Percentiles rank a stretch among this genome's conserved stretches.
These are phyloP conservation scores for Trichoderma hamatum DNA, from an alignment of 2,329 filamentous ascomycete species.

Conservation along the genomic window DNA sequence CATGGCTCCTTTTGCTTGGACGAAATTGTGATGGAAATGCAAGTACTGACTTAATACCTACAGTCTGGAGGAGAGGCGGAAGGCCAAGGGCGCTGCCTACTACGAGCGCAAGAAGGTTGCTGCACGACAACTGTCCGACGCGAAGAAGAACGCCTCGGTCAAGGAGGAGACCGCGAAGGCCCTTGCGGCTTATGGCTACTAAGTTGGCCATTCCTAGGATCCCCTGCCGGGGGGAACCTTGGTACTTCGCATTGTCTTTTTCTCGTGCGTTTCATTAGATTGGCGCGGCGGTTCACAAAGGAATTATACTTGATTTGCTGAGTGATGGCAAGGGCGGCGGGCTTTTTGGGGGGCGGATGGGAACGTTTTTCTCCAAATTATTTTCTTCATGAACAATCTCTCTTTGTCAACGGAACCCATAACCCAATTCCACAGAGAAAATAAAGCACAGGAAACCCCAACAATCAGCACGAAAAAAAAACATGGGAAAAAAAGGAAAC, in stretches of 20 bases:
- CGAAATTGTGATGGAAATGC: neutral
- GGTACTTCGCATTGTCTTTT: conserved; percentile 49
- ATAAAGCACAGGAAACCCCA: conserved; percentile 42
- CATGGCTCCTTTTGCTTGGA: neutral
- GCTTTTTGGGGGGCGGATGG: conserved; percentile 38
- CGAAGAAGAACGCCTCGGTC: conserved; percentile 88
- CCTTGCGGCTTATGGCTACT: conserved; percentile 91
- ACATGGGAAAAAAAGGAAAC: neutral
- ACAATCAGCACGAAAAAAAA: conserved; percentile 26
- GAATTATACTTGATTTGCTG: conserved; percentile 55
- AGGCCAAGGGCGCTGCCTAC: conserved; percentile 98
- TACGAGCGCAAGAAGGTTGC: conserved; percentile 99
- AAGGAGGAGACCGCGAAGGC: conserved; percentile 85
- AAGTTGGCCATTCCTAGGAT: conserved; percentile 48
- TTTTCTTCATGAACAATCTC: conserved; percentile 41
- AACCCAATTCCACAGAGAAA: conserved; percentile 34
- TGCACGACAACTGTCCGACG: conserved; percentile 85
- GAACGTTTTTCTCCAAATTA: conserved; percentile 37
- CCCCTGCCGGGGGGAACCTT: conserved; percentile 32
- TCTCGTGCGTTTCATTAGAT: conserved; percentile 58
- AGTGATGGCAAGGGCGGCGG: conserved; percentile 50
- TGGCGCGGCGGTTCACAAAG: conserved; percentile 55
- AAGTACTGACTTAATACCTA: conserved; percentile 29
- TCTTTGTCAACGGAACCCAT: conserved; percentile 37
- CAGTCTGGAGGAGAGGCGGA: conserved; percentile 98